Evolutionary conservation across 352 stramenopile genomes (phyloP), one percentile per base, ranked within the genome.

Genomic region (Phytophthora rubi): DNA sequence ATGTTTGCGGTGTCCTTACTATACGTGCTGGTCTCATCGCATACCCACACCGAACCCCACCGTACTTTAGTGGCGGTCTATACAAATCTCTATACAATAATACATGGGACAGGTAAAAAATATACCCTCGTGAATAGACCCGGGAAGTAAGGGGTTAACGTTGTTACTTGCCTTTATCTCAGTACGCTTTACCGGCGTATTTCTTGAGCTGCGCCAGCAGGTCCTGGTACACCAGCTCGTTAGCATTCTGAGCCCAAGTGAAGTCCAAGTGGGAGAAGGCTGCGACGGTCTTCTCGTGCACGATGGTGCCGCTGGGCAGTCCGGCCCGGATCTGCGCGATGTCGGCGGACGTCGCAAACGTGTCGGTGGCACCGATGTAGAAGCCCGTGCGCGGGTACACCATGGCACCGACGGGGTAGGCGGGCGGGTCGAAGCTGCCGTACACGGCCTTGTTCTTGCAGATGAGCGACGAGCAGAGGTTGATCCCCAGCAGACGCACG

Each of bases 381-480:
- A 85, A 75, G 13, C 56, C 65, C 32, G 62, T 71, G 44, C 77
- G 74, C 3, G 77, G 77, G 56, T 82, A 69, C n/a, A 57, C 35
- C 54, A 69, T 62, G 28, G n/a, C 53, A 3, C 44, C 54, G 32
- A 58, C 26, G 9, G 42, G 53, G 53, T 59, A 80, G n/a, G n/a
- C 45, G n/a, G 77, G 75, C 21, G 75, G 72, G 6, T 83, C 68
- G 57, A 81, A 80, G 23, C 54, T 65, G 6, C 73, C 75, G 55
- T 88, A 88, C 21, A 75, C 56, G 4, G 26, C 53, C 67, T 84
- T 85, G 75, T 85, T 88, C 70, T 81, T 75, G 66, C 80, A 88
- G 48, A 85, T 53, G 18, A 61, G 26, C 6, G 32, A 65, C 2
- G 75, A 74, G 45, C 80, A 88, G 32, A 83, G 26, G 1, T 66